Base-by-base conservation (phyloP, 2,329 filamentous ascomycete genomes). In the Passalora sequoiae region DNA sequence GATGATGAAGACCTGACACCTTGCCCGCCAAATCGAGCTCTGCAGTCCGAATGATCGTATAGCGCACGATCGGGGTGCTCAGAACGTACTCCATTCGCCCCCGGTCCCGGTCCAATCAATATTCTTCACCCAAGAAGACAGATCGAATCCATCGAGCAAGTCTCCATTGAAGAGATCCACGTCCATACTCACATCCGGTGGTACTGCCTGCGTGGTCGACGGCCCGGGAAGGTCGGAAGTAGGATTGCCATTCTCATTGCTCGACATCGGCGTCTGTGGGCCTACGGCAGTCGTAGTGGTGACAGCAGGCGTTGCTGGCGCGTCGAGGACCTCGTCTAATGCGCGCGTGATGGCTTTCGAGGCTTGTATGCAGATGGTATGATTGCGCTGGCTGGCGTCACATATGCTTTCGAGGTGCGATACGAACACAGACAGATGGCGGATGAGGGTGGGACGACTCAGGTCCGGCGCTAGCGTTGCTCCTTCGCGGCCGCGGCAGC, bases 241-340 rank as follows among this genome's bases (percentile, higher is more conserved):
- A 24, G 19, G 9, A 21, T 21, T 21, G 10, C 16, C n/a, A n/a
- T 15, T 22, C 17, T 40, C 28, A 19, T 33, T 32, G 8, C 16
- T 8, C 10, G 38, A 16, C 10, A 13, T 25, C 39, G 24, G 13
- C 40, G 35, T 38, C 12, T 28, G 16, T 21, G 36, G 13, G 10
- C 31, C 7, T 1, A 28, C 20, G 19, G 12, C 16, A 17, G 31
- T 29, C 13, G 39, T 19, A 20, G 24, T n/a, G n/a, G n/a, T n/a
- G n/a, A n/a, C n/a, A 17, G 38, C 30, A 10, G 35, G 12, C 6
- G 17, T 9, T 24, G 9, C 36, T n/a, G 40, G 21, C 12, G 20
- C 22, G 5, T 57, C 51, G 4, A 56, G 40, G 1, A 56, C 31
- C 17, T 52, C 53, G 37, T 57, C 55, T 10, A 56, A 30, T 1